A percentile compares a stretch with the other conserved stretches of the same genome.
phyloP scores from a whole-genome alignment of 2,329 filamentous ascomycete genomes.

The Penicillium sp. region DNA sequence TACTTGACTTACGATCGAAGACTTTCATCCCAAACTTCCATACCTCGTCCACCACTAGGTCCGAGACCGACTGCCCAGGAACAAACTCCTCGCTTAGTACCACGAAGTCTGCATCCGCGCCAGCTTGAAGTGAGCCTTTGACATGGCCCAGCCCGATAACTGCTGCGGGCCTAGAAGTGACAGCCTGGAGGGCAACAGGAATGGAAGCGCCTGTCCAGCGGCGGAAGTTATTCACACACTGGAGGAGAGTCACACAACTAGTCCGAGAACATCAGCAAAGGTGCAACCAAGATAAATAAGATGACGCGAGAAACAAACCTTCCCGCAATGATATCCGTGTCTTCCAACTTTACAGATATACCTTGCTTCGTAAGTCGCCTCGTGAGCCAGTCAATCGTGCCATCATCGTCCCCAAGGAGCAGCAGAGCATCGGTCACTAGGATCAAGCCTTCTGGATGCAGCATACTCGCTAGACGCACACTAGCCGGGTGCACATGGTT shows the following conservation, averaged over 20 bases:
- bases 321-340: conserved; percentile 18
- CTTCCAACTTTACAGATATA: conserved; percentile 8
- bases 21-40: conserved; percentile 72
- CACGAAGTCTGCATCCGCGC: too few relatives aligned
- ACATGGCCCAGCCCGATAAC: too few relatives aligned
- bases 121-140: too few relatives aligned
- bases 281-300: too few relatives aligned
- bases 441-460: conserved; percentile 12
- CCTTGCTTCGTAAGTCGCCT: conserved; percentile 14
- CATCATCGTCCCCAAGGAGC: conserved; percentile 16
- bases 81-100: conserved; percentile 58
- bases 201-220: conserved; percentile 68
- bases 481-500: conserved; percentile 16
- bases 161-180: conserved; percentile 74
- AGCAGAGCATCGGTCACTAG: conserved; percentile 19
- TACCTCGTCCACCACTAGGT: conserved; percentile 66
- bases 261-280: conserved; percentile 13
- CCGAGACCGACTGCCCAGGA: conserved; percentile 39
- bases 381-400: conserved; percentile 14
- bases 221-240: conserved; percentile 79
- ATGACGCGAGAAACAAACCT: too few relatives aligned
- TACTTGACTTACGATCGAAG: too few relatives aligned
- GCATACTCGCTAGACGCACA: conserved; percentile 10
- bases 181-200: conserved; percentile 66
- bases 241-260: conserved; percentile 59